Conservation (phyloP, 108 stramenopile genomes). For the Discostella pseudostelligera region DNA sequence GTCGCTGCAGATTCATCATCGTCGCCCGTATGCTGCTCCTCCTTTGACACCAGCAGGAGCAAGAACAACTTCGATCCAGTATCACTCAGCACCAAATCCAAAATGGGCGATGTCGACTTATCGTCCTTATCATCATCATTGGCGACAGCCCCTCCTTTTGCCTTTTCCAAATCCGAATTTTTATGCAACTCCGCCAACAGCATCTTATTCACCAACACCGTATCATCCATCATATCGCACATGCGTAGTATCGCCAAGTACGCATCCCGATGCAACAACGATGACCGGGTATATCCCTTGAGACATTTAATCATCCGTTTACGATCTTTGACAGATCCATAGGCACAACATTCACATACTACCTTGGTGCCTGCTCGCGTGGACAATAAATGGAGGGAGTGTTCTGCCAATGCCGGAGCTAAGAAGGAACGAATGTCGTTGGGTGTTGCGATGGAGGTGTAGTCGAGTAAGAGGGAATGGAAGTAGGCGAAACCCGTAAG, state of each 20-base stretch:
- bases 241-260: slow-evolving; percentile 87
- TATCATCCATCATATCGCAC: slow-evolving; percentile 92
- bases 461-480: slow-evolving; percentile 79
- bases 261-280: slow-evolving; percentile 87
- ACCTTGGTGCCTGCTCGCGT: slow-evolving; percentile 82
- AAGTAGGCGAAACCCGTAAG: slow-evolving; percentile 84
- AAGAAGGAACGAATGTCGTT: slow-evolving; percentile 64
- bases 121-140: slow-evolving; percentile 29
- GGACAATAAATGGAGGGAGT: slow-evolving; percentile 80
- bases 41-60: slow-evolving; percentile 64
- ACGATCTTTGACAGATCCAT: slow-evolving; percentile 89
- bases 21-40: slow-evolving; percentile 37
- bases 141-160: slow-evolving; percentile 1
- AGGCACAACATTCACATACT: slow-evolving; percentile 81
- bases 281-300: slow-evolving; percentile 86
- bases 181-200: slow-evolving; percentile 79
- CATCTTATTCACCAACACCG: slow-evolving; percentile 90
- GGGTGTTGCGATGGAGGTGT: slow-evolving; percentile 58
- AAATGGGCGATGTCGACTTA: slow-evolving; percentile 55
- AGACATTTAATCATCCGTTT: slow-evolving; percentile 89
- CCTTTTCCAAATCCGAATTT: slow-evolving; percentile 21
- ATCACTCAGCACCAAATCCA: slow-evolving; percentile 72
- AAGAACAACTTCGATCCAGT: slow-evolving; percentile 88
- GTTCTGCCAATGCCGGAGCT: slow-evolving; percentile 71
- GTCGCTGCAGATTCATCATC: not conserved